phyloP scores from a whole-genome alignment of 129 eudicot species.

The Glebionis coronaria region DNA sequence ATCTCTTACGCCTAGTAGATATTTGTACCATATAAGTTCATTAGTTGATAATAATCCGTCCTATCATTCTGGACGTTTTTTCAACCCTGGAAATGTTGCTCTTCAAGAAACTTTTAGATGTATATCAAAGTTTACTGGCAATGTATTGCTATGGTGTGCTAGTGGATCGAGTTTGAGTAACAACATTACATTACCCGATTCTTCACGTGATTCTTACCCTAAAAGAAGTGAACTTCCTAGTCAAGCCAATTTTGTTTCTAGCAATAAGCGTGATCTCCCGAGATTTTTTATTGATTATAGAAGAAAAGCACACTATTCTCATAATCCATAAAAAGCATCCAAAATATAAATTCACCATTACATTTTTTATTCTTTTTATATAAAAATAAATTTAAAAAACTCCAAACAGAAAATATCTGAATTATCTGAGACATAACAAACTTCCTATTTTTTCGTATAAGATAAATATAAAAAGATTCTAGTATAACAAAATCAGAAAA shows the following conservation, averaged over 20 bases:
- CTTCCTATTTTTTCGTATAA: too few relatives aligned
- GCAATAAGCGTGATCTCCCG: constrained; percentile 28
- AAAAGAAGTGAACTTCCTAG: constrained; percentile 24
- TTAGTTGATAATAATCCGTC: constrained; percentile 59
- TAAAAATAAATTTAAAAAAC: background rate
- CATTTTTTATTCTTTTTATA: too few relatives aligned
- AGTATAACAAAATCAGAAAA: too few relatives aligned
- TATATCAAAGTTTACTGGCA: constrained; percentile 65
- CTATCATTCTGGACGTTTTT: constrained; percentile 37
- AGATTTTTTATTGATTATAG: too few relatives aligned
- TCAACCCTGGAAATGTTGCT: constrained; percentile 51
- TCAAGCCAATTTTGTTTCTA: constrained; percentile 29
- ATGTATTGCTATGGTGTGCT: constrained; percentile 48
- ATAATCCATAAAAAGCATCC: too few relatives aligned
- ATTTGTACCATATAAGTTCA: constrained; percentile 44
- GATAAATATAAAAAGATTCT: too few relatives aligned
- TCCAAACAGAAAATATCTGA: too few relatives aligned
- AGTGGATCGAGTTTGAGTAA: constrained; percentile 40
- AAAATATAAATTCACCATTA: too few relatives aligned
- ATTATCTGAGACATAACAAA: too few relatives aligned
- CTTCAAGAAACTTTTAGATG: constrained; percentile 60
- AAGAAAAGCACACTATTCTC: constrained; percentile 27
- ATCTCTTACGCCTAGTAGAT: constrained; percentile 49
- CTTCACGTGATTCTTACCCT: too few relatives aligned
- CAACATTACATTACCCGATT: too few relatives aligned